Conservation (phyloP, 305 asterid genomes). For the Rubia balearica region DNA sequence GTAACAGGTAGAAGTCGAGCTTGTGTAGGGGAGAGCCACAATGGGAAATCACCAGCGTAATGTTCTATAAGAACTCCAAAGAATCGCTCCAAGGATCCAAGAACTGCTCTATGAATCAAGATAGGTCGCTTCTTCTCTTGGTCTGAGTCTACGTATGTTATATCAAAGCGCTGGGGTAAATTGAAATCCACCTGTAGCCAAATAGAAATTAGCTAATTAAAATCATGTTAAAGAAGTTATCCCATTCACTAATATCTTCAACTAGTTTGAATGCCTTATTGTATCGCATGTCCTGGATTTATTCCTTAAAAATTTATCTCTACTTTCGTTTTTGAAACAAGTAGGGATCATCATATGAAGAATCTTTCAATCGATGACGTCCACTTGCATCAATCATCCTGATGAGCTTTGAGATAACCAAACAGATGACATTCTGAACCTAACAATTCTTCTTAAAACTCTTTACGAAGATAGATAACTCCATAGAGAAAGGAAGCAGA, state of each 20-base stretch:
- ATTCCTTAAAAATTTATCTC: neutral
- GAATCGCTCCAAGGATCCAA: slow-evolving; percentile 90
- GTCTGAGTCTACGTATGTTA: slow-evolving; percentile 66
- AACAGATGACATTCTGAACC: neutral
- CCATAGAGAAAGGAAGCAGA: neutral
- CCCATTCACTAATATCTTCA: neutral
- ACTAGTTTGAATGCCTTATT: neutral
- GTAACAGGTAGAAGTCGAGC: slow-evolving; percentile 80
- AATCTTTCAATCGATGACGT: neutral
- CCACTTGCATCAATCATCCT: neutral
- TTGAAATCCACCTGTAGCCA: slow-evolving; percentile 80
- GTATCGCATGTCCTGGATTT: neutral
- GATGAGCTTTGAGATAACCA: neutral
- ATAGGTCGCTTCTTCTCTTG: slow-evolving; percentile 81
- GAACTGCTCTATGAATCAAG: slow-evolving; percentile 89
- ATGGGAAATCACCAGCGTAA: slow-evolving; percentile 88
- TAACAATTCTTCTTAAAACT: neutral
- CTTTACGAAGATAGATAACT: neutral
- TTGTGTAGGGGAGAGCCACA: slow-evolving; percentile 92
- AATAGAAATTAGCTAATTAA: neutral
- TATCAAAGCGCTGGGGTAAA: slow-evolving; percentile 81
- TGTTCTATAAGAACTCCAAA: slow-evolving; percentile 91
- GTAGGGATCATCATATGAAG: neutral
- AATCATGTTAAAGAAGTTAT: neutral
- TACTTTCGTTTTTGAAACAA: neutral